Evolutionary conservation across 1,284 basidiomycete genomes (phyloP), one percentile per base, ranked within the genome.

Genomic region (Boletus holoroseus): DNA sequence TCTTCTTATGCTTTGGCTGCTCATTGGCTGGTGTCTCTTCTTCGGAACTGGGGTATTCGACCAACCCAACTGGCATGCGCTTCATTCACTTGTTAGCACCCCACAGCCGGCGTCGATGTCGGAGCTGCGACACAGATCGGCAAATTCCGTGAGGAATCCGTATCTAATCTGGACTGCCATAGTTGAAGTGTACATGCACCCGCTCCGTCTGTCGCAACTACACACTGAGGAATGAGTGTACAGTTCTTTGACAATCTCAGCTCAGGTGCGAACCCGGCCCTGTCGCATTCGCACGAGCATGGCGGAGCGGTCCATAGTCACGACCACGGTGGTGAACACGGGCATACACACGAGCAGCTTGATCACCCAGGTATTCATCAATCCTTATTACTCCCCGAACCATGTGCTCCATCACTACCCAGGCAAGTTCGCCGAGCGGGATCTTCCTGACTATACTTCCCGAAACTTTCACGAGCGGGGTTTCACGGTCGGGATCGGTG

Each of bases 401-500:
- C 46, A 22, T 27, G 39, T 20, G 24, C 44, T 50, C 49, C 36
- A 59, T 49, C n/a, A 54, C 52, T 24, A 0, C 55, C 54, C 67
- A 88, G 94, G 95, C 42, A 97, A 92, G 69, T 99, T 87, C 65
- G 75, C 88, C 18, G 93, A 98, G 67, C 79, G 95, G 26, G 94
- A 98, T 65, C 71, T 97, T 68, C 95, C 95, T 11, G 87, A 97
- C 67, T 97, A 88, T 65, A 76, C 83, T 7, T 71, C 72, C 2
- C 78, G 95, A 34, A 89, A 94, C 73, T 99, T 94, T 69, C 79
- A 83, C 48, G 94, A 98, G 72, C 76, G 95, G 55, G 94, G 92
- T 1, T 99, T 99, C 71, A 99, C 95, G 0, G 76, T 99, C 51
- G 95, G 95, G 4, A 98, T 98, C 53, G 95, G 95, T 63, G 95